Percentiles rank a stretch among this genome's conserved stretches.
Conservation (phyloP, 2,329 filamentous ascomycete species). For the Neopestalotiopsis sp. region DNA sequence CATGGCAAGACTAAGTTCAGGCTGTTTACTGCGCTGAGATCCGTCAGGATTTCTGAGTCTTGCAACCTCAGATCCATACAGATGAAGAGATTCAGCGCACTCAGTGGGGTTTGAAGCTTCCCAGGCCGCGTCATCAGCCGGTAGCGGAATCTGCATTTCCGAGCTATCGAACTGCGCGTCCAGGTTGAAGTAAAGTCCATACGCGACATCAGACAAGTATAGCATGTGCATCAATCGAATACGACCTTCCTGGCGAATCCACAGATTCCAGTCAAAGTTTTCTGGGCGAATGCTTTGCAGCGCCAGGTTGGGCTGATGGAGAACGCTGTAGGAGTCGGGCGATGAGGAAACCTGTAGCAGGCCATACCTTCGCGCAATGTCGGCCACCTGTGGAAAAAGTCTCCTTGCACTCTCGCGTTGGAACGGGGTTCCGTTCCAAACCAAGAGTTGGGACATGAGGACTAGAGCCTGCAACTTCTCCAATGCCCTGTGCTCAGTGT, state of each 20-base stretch:
- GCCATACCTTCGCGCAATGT: conserved; percentile 61
- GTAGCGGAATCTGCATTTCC: conserved; percentile 71
- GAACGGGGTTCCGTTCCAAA: conserved; percentile 72
- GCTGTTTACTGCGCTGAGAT: conserved; percentile 67
- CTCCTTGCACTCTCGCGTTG: conserved; percentile 69
- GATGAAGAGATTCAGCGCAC: conserved; percentile 69
- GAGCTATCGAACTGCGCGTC: conserved; percentile 66
- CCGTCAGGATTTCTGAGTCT: conserved; percentile 64
- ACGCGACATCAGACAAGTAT: conserved; percentile 67
- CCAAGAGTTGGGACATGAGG: conserved; percentile 65
- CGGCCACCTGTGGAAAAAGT: conserved; percentile 62
- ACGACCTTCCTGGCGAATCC: conserved; percentile 75
- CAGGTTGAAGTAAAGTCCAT: conserved; percentile 76
- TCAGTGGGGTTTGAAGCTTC: conserved; percentile 64
- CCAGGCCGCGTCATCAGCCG: conserved; percentile 76
- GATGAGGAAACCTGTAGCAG: conserved; percentile 60
- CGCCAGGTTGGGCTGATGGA: conserved; percentile 63
- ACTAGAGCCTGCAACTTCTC: conserved; percentile 73
- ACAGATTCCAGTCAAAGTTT: conserved; percentile 68
- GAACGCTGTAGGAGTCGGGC: conserved; percentile 57
- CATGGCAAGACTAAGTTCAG: conserved; percentile 67
- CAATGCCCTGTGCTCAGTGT: conserved; percentile 50
- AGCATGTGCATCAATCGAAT: conserved; percentile 69
- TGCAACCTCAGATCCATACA: conserved; percentile 63
- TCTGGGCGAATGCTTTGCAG: conserved; percentile 51